Evolutionary conservation across 176 grass and related monocot genomes (phyloP), one percentile per base, ranked within the genome.

Genomic region (Triticum urartu): DNA sequence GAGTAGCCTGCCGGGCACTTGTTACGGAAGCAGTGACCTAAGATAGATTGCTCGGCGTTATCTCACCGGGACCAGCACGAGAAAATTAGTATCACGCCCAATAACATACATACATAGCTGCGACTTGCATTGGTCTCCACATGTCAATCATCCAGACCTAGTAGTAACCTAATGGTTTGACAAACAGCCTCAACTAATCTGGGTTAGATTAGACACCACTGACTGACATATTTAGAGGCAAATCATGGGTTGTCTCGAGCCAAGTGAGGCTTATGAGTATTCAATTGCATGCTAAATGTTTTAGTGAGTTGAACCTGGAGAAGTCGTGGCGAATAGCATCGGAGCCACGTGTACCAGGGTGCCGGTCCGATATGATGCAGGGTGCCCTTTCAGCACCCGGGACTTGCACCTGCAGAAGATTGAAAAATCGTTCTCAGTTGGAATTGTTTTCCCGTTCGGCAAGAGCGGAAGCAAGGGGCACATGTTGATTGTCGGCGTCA

Each of bases 81-180:
- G 26, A 64, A 32, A 43, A 64, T 2, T 17, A n/a, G 15, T 50
- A 0, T 1, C 5, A 45, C 66, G 84, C 26, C 28, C 4, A 20
- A 20, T n/a, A 14, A 13, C 54, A 6, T 2, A 21, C 5, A 18
- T 0, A 52, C 4, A 56, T 36, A 0, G 11, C 66, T 48, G 32
- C 48, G 63, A 47, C 38, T 75, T 68, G 88, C 60, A 20, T 68
- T 61, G 60, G 35, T 45, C 73, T 67, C 65, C 75, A 80, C 43
- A 79, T 15, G 78, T 84, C 89, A 87, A 87, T 75, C 81, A 80
- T 80, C 34, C 24, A 32, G 68, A 30, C 34, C 9, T 20, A 67
- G 35, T 52, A 91, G 34, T 68, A 91, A 87, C 28, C 47, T 52
- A 80, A 84, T 91, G 54, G 61, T 74, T 91, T 87, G 75, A 87